Base-by-base conservation (phyloP, 768 basidiomycete species). In the Mycena alexandri region DNA sequence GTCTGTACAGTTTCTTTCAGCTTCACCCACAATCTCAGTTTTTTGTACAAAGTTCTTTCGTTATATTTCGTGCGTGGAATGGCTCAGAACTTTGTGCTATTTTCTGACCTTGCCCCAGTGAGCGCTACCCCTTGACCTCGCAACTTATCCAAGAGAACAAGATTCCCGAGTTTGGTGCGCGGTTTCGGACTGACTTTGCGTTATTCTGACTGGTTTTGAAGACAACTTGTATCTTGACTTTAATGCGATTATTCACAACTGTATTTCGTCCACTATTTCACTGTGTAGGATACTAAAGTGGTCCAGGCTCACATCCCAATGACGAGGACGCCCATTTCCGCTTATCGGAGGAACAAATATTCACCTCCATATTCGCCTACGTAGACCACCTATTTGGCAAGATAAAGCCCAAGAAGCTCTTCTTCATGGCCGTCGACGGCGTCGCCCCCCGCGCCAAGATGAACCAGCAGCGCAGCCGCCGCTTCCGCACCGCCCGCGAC, bases 351-450 rank as follows among this genome's bases (percentile, higher is more conserved):
- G 94, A 97, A 78, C 94, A 97, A 78, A 99, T 99, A 81, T 96
- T 96, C 79, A 94, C 98, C 1, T 92, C 95, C 38, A 96, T 99
- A 74, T 99, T 99, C 75, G 85, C 94, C 60, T 99, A 99, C 82
- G 95, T 99, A 66, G 96, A 98, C 82, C 93, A 95, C 75, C 85
- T 99, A 9, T 99, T 99, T 79, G 88, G 91, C 34, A 98, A 96
- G 82, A 98, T 99, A 69, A 98, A 96, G 78, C 98, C 98, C 0
- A 92, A 94, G 85, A 98, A 98, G 76, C 83, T 98, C 14, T 98
- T 99, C 79, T 99, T 98, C 80, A 97, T 99, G 93, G 98, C 97
- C 25, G 92, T 99, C 51, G 98, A 99, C 77, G 97, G 97, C 53
- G 96, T 98, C 16, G 97, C 97, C 0, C 97, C 97, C 5, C 84